A percentile compares a stretch with the other conserved stretches of the same genome.
phyloP scores from a whole-genome alignment of 1,284 basidiomycete species.

The Farysia itapuensis region DNA sequence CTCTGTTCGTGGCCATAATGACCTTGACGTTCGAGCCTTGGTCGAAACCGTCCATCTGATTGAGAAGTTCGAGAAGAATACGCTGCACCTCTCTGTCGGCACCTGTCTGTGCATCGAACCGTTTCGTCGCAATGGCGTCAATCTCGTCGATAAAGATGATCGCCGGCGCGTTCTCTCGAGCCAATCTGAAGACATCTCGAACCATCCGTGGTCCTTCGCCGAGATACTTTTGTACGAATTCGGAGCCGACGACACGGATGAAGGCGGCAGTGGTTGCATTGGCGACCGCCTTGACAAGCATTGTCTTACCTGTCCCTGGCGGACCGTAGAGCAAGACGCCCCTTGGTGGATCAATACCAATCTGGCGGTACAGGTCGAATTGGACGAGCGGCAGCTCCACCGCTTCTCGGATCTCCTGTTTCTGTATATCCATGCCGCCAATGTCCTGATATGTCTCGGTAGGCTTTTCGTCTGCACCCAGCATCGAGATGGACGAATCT shows the following conservation, averaged over 20 bases:
- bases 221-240: conserved; percentile 99
- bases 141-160: conserved; percentile 99
- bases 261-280: conserved; percentile 96
- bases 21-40: conserved; percentile 96
- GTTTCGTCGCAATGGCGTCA: conserved; percentile 98
- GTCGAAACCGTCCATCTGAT: conserved; percentile 99
- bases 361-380: conserved; percentile 98
- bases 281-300: conserved; percentile 98
- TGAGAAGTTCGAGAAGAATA: conserved; percentile 94
- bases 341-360: conserved; percentile 96
- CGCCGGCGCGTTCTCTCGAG: conserved; percentile 92
- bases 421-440: conserved; percentile 96
- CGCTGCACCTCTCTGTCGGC: conserved; percentile 99
- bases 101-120: conserved; percentile 98
- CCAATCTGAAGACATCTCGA: conserved; percentile 95
- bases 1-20: conserved; percentile 60
- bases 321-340: conserved; percentile 89
- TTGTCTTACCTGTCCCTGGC: conserved; percentile 97
- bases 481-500: conserved; percentile 86
- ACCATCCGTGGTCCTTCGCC: conserved; percentile 99
- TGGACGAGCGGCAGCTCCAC: conserved; percentile 92
- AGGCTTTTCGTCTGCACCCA: conserved; percentile 72
- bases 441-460: conserved; percentile 66
- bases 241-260: conserved; percentile 96
- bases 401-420: conserved; percentile 98